These are phyloP conservation scores for Diplodia corticola DNA, from an alignment of 2,329 filamentous ascomycete genomes.

Conservation along the genomic window DNA sequence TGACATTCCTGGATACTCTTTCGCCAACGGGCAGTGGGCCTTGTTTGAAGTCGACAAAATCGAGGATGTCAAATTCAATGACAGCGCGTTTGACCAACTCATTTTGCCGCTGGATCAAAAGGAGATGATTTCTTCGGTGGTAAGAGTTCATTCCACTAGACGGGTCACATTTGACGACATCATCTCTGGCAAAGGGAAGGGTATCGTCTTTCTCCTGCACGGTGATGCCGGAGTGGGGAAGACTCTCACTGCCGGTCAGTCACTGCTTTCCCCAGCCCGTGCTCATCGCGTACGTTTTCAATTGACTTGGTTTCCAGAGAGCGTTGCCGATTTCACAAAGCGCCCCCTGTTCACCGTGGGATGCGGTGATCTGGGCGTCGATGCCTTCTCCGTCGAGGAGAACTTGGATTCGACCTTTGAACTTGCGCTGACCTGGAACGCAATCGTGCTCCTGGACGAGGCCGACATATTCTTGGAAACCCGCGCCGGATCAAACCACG, in stretches of 20 bases:
- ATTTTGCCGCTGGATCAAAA: slow-evolving; percentile 35
- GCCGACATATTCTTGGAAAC: slow-evolving; percentile 44
- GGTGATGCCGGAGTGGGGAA: slow-evolving; percentile 57
- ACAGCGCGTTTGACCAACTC: slow-evolving; percentile 28
- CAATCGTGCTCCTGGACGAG: slow-evolving; percentile 54
- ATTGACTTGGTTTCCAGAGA: slow-evolving; percentile 28
- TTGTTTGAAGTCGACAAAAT: not conserved
- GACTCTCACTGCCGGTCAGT: slow-evolving; percentile 37
- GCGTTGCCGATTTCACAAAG: slow-evolving; percentile 51
- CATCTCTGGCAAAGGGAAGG: slow-evolving; percentile 54
- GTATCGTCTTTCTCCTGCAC: slow-evolving; percentile 53
- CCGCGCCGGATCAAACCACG: slow-evolving; percentile 29
- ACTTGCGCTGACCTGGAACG: slow-evolving; percentile 53
- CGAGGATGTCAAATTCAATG: not conserved
- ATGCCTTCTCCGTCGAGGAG: slow-evolving; percentile 46
- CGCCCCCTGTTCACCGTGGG: slow-evolving; percentile 53
- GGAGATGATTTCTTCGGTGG: slow-evolving; percentile 35
- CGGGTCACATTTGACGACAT: slow-evolving; percentile 43
- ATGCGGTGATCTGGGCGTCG: slow-evolving; percentile 48
- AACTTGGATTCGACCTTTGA: slow-evolving; percentile 47
- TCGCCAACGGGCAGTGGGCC: too few relatives aligned
- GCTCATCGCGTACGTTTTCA: too few relatives aligned
- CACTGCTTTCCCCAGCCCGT: too few relatives aligned
- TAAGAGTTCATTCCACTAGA: slow-evolving; percentile 35
- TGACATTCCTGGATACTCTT: too few relatives aligned